A percentile compares a stretch with the other conserved stretches of the same genome.
phyloP scores from a whole-genome alignment of 106 monocot species.

The Amphibolis antarctica region DNA sequence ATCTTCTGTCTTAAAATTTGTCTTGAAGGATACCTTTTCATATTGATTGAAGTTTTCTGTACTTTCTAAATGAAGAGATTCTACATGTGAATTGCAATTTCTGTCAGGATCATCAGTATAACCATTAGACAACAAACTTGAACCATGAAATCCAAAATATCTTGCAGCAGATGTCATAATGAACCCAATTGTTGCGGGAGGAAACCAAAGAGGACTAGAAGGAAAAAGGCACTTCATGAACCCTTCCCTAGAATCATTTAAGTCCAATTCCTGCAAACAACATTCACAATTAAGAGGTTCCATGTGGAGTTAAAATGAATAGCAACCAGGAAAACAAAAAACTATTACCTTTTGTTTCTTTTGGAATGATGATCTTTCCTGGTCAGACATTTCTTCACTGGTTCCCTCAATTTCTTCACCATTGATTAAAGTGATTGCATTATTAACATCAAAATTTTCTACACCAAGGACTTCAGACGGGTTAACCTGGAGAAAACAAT shows the following conservation, averaged over 20 bases:
- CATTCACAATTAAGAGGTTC: not conserved
- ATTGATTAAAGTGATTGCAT: slow-evolving; percentile 9
- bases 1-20: not conserved
- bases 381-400: slow-evolving; percentile 11
- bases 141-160: slow-evolving; percentile 27
- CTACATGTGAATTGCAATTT: not conserved
- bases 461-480: slow-evolving; percentile 64
- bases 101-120: not conserved
- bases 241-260: slow-evolving; percentile 21
- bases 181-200: slow-evolving; percentile 28
- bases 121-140: slow-evolving; percentile 12
- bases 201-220: slow-evolving; percentile 28
- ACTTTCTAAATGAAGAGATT: slow-evolving; percentile 1
- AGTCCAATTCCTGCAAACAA: slow-evolving; percentile 10
- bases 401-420: slow-evolving; percentile 22
- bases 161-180: slow-evolving; percentile 29
- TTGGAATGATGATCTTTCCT: slow-evolving; percentile 18
- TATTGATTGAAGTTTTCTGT: not conserved
- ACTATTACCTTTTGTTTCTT: slow-evolving; percentile 18
- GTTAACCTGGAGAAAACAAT: slow-evolving; percentile 29
- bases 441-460: slow-evolving; percentile 29
- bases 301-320: not conserved
- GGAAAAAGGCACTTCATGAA: slow-evolving; percentile 18
- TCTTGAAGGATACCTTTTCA: not conserved
- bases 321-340: not conserved